Percentiles rank a stretch among this genome's conserved stretches.
phyloP scores from a whole-genome alignment of 2,329 filamentous ascomycete genomes.

The Curvularia verruculosa region DNA sequence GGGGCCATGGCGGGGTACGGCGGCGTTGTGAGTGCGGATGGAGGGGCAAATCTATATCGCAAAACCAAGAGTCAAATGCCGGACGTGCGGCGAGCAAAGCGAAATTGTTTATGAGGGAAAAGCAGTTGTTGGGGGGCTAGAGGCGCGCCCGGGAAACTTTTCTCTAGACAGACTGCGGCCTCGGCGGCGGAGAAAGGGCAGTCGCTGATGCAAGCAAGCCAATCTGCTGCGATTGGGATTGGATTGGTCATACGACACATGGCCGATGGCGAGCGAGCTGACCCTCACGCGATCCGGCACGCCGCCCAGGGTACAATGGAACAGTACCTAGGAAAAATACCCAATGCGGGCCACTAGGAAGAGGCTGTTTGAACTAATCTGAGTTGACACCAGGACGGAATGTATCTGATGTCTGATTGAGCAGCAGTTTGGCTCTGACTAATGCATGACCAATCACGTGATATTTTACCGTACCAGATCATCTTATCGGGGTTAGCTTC shows the following conservation, averaged over 20 bases:
- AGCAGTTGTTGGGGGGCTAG: background rate
- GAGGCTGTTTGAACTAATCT: too few species aligned
- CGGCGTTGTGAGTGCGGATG: conserved; percentile 2
- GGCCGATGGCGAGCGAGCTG: conserved; percentile 4
- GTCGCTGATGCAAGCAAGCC: conserved; percentile 14
- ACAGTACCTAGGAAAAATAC: too few species aligned
- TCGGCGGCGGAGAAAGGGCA: conserved; percentile 37
- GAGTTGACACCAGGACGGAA: too few species aligned
- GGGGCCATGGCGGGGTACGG: conserved; percentile 41
- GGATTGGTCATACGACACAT: conserved; percentile 15
- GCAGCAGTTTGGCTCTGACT: too few species aligned
- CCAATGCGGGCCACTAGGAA: too few species aligned
- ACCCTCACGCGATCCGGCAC: conserved; percentile 13
- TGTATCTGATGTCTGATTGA: too few species aligned
- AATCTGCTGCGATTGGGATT: conserved; percentile 10
- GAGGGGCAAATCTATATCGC: conserved; percentile 6
- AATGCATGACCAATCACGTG: too few species aligned
- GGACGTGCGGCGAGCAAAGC: background rate
- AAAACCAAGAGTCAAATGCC: background rate
- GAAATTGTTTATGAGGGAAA: background rate
- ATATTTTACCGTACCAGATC: too few species aligned
- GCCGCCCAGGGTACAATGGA: too few species aligned
- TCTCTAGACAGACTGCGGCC: conserved; percentile 30
- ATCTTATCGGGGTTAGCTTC: too few species aligned
- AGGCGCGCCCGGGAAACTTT: conserved; percentile 32